A percentile compares a stretch with the other conserved stretches of the same genome.
Evolutionary conservation across 768 basidiomycete genomes (phyloP).

Genomic region (Pisolithus albus): DNA sequence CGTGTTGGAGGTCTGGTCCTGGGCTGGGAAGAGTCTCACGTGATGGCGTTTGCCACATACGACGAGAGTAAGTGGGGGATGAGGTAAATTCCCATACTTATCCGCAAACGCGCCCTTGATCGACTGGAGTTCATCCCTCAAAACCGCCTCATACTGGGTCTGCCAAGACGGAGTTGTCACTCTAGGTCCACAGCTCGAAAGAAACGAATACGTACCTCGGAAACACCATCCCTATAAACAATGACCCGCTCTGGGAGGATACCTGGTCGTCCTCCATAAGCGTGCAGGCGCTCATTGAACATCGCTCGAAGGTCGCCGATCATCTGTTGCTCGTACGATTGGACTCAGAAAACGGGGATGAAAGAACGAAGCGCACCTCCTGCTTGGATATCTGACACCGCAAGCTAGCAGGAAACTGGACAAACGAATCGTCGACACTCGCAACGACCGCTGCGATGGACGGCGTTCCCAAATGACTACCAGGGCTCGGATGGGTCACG

Average conservation of each 20-base stretch:
- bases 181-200: too few species aligned
- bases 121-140: conserved; percentile 35
- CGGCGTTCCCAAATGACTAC: conserved; percentile 44
- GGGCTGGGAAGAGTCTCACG: conserved; percentile 38
- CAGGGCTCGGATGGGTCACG: conserved; percentile 70
- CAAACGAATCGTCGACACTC: conserved; percentile 33
- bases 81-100: conserved; percentile 26
- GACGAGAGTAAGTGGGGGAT: conserved; percentile 38
- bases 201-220: conserved; percentile 41
- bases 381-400: conserved; percentile 45
- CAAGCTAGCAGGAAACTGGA: conserved; percentile 40
- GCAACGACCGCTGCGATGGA: conserved; percentile 45
- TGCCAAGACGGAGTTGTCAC: conserved; percentile 4
- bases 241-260: conserved; percentile 37
- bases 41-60: conserved; percentile 45
- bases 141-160: conserved; percentile 37
- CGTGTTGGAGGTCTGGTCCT: conserved; percentile 19
- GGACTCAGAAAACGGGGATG: not conserved
- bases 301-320: conserved; percentile 36
- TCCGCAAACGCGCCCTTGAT: conserved; percentile 32
- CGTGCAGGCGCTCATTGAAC: conserved; percentile 36
- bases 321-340: conserved; percentile 22
- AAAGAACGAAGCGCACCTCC: conserved; percentile 40
- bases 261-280: conserved; percentile 26
- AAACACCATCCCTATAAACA: conserved; percentile 61